Conservation (phyloP, 2,329 filamentous ascomycete genomes). For the Alternaria ethzedia region DNA sequence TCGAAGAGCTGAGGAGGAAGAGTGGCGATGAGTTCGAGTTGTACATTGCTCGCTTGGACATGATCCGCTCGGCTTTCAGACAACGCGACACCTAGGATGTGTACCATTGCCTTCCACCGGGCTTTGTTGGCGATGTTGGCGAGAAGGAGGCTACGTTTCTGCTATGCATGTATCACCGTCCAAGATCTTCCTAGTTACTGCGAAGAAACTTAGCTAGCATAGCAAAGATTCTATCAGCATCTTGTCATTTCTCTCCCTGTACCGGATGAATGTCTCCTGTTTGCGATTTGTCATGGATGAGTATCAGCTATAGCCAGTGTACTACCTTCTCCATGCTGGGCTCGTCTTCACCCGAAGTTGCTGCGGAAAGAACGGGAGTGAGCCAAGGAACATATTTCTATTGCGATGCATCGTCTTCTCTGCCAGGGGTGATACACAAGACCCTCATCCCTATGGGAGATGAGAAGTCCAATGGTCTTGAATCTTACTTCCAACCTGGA, state of each 20-base stretch:
- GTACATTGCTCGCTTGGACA: not conserved
- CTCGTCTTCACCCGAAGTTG: not conserved
- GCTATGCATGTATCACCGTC: not conserved
- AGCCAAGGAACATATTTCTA: not conserved
- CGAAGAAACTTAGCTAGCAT: not conserved
- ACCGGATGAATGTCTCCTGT: accelerated
- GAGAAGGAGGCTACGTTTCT: not conserved
- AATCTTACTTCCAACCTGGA: not conserved
- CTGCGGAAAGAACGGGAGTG: not conserved
- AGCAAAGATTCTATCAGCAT: accelerated
- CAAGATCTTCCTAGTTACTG: not conserved
- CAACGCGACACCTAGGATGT: not conserved
- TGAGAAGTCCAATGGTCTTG: not conserved
- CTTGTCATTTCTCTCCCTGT: accelerated
- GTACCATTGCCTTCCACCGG: not conserved
- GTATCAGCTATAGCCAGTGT: not conserved
- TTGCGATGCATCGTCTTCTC: not conserved
- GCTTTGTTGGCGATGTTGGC: not conserved
- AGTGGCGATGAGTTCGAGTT: not conserved
- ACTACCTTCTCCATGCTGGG: no score
- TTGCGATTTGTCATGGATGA: not conserved
- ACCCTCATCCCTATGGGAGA: not conserved
- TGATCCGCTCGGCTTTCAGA: not conserved
- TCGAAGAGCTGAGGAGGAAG: not conserved
- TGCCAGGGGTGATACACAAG: not conserved